Base-by-base conservation (phyloP, 176 grass and related monocot species). In the Ensete ventricosum region DNA sequence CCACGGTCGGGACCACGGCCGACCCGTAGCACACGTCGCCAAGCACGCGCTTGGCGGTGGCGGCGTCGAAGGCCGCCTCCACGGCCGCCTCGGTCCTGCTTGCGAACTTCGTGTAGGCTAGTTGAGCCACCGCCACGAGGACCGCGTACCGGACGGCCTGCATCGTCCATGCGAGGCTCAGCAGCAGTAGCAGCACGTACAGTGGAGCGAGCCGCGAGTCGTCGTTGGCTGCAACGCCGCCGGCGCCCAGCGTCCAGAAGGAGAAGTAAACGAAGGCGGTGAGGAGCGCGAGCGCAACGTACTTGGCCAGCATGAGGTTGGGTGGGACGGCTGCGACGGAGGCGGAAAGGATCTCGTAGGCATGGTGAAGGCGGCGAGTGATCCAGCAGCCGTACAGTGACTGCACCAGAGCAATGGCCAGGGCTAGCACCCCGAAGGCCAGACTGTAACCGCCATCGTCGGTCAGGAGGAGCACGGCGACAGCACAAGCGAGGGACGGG, bases 161-260 rank as follows among this genome's bases (percentile, higher is more conserved):
- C 94, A 98, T 98, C 55, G 88, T 98, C 94, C 94, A 93, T 34
- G 80, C 78, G 66, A 98, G 81, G 84, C 83, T 98, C 16, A 87
- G 84, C 76, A 98, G 78, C 75, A 98, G 88, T 17, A 78, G 74
- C 25, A 71, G 69, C 77, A 88, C 88, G 81, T 85, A 93, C 57
- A 86, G 75, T 43, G 83, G 14, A 50, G 63, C 80, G 54, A 89
- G 85, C 22, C 70, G 76, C 48, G 85, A 82, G 76, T 53, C 80
- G 70, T 77, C 84, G 82, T 80, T 72, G 54, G 88, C 94, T 9
- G 86, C 67, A 62, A 90, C 89, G 64, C 85, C 89, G 62, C 90
- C 89, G 49, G 82, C 84, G 27, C 90, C 94, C 54, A 93, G 80
- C 57, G 82, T 89, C 94, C 94, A 98, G 74, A 98, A 86, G 24